Evolutionary conservation across 768 basidiomycete genomes (phyloP), one percentile per base, ranked within the genome.

Genomic region (button mushroom (Agaricus bisporus)): DNA sequence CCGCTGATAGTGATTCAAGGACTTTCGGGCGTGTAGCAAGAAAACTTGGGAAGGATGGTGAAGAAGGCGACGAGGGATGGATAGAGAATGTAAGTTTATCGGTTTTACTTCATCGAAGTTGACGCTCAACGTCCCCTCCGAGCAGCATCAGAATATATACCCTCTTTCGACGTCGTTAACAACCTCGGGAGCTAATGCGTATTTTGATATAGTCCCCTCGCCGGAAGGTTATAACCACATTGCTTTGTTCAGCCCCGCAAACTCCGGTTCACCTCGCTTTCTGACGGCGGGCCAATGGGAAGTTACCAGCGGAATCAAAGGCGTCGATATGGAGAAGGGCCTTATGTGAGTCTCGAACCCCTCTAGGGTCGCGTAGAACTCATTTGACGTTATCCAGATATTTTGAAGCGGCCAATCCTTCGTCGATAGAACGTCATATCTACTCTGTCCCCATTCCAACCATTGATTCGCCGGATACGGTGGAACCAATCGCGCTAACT

Each of bases 61-160:
- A 94, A 61, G 78, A 95, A 63, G 87, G 84, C 0, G 95, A 97
- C 63, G 82, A 83, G 36, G 97, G 97, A 1, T 99, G 97, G 97
- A 92, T 98, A 57, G 91, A 98, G 48, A 72, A 81, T 56, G 93
- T 91, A 58, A 56, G 86, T 73, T 28, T 42, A 29, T 12, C 2
- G 2, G 11, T 42, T 48, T 48, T 37, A 17, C 42, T 48, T 20
- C 20, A 37, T 37, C 35, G 41, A 3, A 22, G 26, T 8, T 22
- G 29, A 50, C 35, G 9, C 17, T 42, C 22, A 49, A 56, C 41
- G 17, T 26, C 4, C 25, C 22, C 15, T 26, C 43, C 18, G 48
- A 58, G 35, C 49, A 90, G 87, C 73, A 67, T 15, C 88, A 88
- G 73, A 75, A 70, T 22, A 82, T 92, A 36, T 71, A 76, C 56